Base-by-base conservation (phyloP, 495 filamentous ascomycete species). In the Cenococcum geophilum region DNA sequence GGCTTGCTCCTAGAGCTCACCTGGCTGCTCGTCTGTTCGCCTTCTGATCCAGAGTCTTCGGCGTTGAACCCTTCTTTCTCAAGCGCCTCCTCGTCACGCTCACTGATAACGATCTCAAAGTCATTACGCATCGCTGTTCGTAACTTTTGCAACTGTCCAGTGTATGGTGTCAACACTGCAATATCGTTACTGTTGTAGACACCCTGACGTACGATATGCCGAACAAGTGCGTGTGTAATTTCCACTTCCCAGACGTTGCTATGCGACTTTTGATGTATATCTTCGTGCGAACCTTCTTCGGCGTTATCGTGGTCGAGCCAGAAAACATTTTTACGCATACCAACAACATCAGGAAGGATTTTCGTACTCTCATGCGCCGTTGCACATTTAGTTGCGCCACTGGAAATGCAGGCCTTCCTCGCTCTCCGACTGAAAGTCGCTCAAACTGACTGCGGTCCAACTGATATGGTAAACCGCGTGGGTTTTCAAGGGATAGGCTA, bases 151-250 rank as follows among this genome's bases (percentile, higher is more conserved):
- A 92, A 74, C 65, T 95, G 89, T 14, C 85, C 85, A 0, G 82
- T 70, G 65, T 92, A 92, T 0, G 89, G 89, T 1, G 89, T 91
- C 1, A 93, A 63, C 12, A 95, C 82, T 0, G 88, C 87, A 69
- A 95, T 90, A 49, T 93, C 86, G 0, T 78, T 76, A 0, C 66
- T 73, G 34, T 67, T 23, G 64, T 92, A 92, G 1, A 66, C 66
- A 1, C 87, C 86, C 64, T 93, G 89, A 1, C 76, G 76, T 18
- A 88, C 74, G 10, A 95, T 76, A 70, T 95, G 87, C 1, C 77
- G 78, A 1, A 92, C 83, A 1, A 92, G 71, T 6, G 83, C 77
- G 36, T 76, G 72, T 0, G 79, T 78, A 80, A 93, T 84, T 0
- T 85, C 74, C 4, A 89, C 74, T 68, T 95, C 89, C 45, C 75